Evolutionary conservation across 441 rosid species (phyloP), one percentile per base, ranked within the genome.

Genomic region (Mallotus repandus): DNA sequence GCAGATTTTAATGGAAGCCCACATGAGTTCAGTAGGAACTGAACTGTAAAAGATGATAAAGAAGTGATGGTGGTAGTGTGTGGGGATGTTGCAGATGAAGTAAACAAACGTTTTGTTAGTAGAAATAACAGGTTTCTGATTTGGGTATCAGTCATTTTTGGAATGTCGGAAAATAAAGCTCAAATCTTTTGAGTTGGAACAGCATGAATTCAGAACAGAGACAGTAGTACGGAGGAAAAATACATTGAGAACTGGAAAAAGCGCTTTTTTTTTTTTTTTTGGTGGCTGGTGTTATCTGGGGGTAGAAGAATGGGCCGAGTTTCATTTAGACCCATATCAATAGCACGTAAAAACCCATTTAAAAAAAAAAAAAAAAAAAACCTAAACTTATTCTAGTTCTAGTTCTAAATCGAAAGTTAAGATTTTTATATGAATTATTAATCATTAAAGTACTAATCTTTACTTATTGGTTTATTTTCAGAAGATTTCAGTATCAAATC

Each of bases 21-120:
- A n/a, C 77, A 77, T 43, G 61, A 61, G 2, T 68, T 72, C 16
- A 72, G 52, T 12, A 77, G 75, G 76, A 13, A 72, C 16, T 77
- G 69, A 72, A 68, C 73, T 7, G 73, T 72, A 32, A 55, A 67
- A 1, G 73, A 50, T 0, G 75, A 56, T 12, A 71, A 48, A 3
- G 59, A 49, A 10, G 61, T 0, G 11, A 21, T 41, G 63, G 41
- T 8, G 10, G 53, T 12, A 38, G 15, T 4, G 53, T 53, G 8
- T 19, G 68, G 10, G 6, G 19, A 64, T 7, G 19, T 35, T 19
- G 32, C 35, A 10, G 76, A 53, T 45, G 70, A 53, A 9, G 46
- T 50, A 21, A 73, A 22, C 12, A 65, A 65, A 21, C 76, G 76
- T 45, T 73, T 65, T 45, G 56, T 35, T 19, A 73, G 11, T 14